phyloP scores from a whole-genome alignment of 352 stramenopile species.

The Globisporangium apiculatum region DNA sequence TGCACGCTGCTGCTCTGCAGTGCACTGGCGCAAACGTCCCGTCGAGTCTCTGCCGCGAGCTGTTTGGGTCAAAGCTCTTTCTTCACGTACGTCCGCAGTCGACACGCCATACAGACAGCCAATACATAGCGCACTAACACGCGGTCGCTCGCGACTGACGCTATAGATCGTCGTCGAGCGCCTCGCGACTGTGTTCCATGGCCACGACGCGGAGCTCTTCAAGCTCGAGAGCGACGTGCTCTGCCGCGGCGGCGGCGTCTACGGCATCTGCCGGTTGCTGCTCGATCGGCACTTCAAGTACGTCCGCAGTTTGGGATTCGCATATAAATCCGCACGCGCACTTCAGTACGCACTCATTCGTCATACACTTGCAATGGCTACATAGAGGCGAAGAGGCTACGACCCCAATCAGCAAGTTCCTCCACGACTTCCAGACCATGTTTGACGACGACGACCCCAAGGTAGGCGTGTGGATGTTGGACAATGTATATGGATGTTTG shows the following conservation, averaged over 20 bases:
- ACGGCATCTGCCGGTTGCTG: conserved; percentile 38
- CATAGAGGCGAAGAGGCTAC: conserved; percentile 16
- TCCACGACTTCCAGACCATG: conserved; percentile 35
- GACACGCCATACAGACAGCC: not conserved
- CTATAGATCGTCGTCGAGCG: conserved; percentile 51
- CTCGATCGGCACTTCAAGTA: conserved; percentile 41
- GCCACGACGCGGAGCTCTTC: conserved; percentile 52
- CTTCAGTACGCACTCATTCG: not conserved
- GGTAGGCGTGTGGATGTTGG: conserved; percentile 13
- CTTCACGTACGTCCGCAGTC: conserved; percentile 33
- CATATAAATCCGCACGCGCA: no score
- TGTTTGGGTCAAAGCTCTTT: conserved; percentile 60
- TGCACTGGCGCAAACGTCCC: conserved; percentile 23
- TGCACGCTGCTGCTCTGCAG: conserved; percentile 8
- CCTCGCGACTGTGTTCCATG: conserved; percentile 43
- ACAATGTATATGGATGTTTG: not conserved
- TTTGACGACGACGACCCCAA: conserved; percentile 62
- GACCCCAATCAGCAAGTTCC: conserved; percentile 34
- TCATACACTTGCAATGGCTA: no score
- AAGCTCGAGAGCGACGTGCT: conserved; percentile 65
- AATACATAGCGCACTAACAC: not conserved
- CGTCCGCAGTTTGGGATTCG: conserved; percentile 2
- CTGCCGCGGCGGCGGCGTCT: conserved; percentile 47
- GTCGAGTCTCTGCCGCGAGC: conserved; percentile 13
- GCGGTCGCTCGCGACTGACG: no score